Evolutionary conservation across 768 basidiomycete species (phyloP), one percentile per base, ranked within the genome.

Genomic region (Lentinula sp.): DNA sequence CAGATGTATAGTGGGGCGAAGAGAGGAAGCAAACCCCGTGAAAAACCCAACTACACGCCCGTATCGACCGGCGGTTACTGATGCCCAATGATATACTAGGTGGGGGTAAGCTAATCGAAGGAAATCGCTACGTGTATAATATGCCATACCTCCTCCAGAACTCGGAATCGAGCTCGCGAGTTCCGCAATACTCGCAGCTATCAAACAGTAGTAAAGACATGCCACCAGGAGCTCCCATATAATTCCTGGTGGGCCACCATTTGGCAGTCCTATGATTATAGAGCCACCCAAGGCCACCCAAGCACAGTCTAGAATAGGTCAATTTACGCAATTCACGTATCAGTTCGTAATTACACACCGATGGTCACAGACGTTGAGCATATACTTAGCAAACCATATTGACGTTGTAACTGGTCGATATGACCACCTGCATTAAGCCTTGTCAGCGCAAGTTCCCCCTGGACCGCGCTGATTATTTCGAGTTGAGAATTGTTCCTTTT

Each of bases 81-180:
- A 64, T 50, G 63, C 45, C 63, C 63, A 64, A 55, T 64, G 63
- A 50, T 64, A 64, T 16, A 64, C 63, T 64, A 34, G 35, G 35
- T 39, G 40, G 32, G 28, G 28, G 42, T 46, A 43, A 40, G 13
- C 28, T 28, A 18, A n/a, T 21, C 23, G 37, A 39, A 4, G 34
- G 28, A 18, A 18, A 23, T 40, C 48, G 11, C 35, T 55, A 40
- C 15, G 8, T 54, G 21, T 21, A 28, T 46, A 43, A 23, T 49
- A 16, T 34, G 3, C 21, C 63, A 46, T 55, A 61, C 63, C 63
- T 61, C 63, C 63, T n/a, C 63, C 63, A 9, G 63, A 57, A 49
- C 63, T 64, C 16, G 63, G 63, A 59, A 64, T 64, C 28, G 63
- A 64, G 34, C 63, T 64, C 37, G 63, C 63, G 54, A 64, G 59